These are phyloP conservation scores for Geotrichum siamense DNA, from an alignment of 1,139 yeast genomes.

Conservation along the genomic window DNA sequence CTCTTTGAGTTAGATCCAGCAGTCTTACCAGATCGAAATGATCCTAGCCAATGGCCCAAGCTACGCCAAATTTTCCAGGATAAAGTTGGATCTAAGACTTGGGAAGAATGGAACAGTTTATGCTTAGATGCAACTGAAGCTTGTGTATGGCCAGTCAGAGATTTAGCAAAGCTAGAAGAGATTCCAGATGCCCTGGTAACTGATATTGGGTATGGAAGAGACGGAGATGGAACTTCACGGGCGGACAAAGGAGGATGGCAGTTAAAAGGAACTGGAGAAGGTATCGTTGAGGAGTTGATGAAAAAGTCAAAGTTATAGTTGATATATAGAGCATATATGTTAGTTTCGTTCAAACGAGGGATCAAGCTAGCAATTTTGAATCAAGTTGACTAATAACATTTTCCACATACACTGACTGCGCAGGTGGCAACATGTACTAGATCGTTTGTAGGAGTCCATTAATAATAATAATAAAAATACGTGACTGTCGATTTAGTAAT, in stretches of 20 bases:
- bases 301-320: neutral
- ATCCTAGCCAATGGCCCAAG: slow-evolving; percentile 20
- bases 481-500: too few relatives aligned
- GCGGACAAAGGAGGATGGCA: neutral
- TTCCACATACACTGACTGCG: too few relatives aligned
- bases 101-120: slow-evolving; percentile 17
- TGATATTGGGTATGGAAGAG: slow-evolving; percentile 2
- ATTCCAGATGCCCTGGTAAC: slow-evolving; percentile 17
- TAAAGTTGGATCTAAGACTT: slow-evolving; percentile 14
- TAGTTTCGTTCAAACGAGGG: too few relatives aligned
- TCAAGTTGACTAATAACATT: too few relatives aligned
- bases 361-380: too few relatives aligned
- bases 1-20: slow-evolving; percentile 13
- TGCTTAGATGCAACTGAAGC: slow-evolving; percentile 18
- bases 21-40: slow-evolving; percentile 14
- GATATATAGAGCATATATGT: neutral
- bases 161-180: slow-evolving; percentile 16
- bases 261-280: neutral
- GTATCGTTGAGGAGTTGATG: neutral
- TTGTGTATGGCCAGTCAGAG: slow-evolving; percentile 19
- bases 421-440: too few relatives aligned
- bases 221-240: neutral
- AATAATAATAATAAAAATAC: too few relatives aligned
- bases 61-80: slow-evolving; percentile 14
- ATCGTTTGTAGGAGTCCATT: too few relatives aligned